phyloP scores from a whole-genome alignment of 129 eudicot genomes.

The Solidago caesia region DNA sequence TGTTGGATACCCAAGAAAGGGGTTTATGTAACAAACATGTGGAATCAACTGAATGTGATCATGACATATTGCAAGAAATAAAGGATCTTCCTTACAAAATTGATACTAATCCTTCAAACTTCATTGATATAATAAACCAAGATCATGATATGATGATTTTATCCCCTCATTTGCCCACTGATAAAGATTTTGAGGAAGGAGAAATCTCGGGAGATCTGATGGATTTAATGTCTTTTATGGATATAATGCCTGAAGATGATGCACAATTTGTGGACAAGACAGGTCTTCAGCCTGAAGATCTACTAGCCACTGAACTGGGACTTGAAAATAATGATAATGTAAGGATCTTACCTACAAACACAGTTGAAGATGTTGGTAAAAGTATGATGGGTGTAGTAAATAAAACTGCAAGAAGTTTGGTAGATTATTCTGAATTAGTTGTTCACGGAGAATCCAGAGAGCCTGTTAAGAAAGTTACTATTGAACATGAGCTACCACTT shows the following conservation, averaged over 20 bases:
- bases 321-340: constrained; percentile 22
- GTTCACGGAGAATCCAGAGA: not conserved
- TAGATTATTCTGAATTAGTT: constrained; percentile 37
- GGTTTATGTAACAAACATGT: constrained; percentile 13
- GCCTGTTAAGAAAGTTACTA: not conserved
- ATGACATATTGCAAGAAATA: constrained; percentile 16
- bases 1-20: constrained; percentile 24
- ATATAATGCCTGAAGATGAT: constrained; percentile 36
- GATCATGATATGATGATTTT: constrained; percentile 20
- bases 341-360: not conserved
- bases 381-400: constrained; percentile 15
- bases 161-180: constrained; percentile 23
- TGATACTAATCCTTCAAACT: constrained; percentile 9
- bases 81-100: constrained; percentile 14
- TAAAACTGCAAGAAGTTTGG: constrained; percentile 27
- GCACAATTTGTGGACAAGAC: constrained; percentile 17
- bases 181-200: constrained; percentile 63
- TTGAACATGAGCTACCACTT: constrained; percentile 22
- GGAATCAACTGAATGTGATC: constrained; percentile 26
- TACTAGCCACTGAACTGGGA: constrained; percentile 16
- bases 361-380: constrained; percentile 20
- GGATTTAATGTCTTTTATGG: constrained; percentile 29
- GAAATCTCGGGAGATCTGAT: constrained; percentile 43
- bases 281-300: constrained; percentile 27
- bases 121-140: constrained; percentile 14